A percentile compares a stretch with the other conserved stretches of the same genome.
Evolutionary conservation across 179 eudicot species (phyloP).

Genomic region (Patellifolia procumbens): DNA sequence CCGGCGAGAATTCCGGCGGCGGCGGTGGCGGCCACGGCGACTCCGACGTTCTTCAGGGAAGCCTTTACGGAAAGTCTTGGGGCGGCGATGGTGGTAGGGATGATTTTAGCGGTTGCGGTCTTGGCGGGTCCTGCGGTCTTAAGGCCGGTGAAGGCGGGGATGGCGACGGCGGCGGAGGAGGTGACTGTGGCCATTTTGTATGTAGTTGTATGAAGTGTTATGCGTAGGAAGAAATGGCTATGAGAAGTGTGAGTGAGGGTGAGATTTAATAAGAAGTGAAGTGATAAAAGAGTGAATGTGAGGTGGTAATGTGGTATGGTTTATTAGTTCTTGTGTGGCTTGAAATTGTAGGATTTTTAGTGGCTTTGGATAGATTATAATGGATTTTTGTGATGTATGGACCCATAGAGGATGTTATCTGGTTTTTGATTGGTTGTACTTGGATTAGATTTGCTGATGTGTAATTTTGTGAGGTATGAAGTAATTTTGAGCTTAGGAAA

Average conservation of each 20-base stretch:
- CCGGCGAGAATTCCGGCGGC: conserved; percentile 66
- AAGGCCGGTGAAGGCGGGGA: conserved; percentile 80
- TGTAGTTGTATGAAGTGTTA: too few relatives aligned
- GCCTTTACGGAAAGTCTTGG: conserved; percentile 59
- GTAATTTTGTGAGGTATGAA: conserved; percentile 23
- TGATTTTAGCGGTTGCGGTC: conserved; percentile 36
- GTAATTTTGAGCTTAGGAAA: too few relatives aligned
- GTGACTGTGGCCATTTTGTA: conserved; percentile 79
- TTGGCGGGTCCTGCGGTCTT: conserved; percentile 40
- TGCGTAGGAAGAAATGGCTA: conserved; percentile 12
- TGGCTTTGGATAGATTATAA: conserved; percentile 32
- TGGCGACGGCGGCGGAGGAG: conserved; percentile 65
- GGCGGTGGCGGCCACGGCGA: conserved; percentile 53
- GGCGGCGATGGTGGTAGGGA: conserved; percentile 26
- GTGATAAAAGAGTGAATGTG: conserved; percentile 15
- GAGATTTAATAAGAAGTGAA: conserved; percentile 31
- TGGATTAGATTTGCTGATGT: conserved; percentile 27
- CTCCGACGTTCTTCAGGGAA: conserved; percentile 63
- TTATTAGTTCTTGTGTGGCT: conserved; percentile 22
- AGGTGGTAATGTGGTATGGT: not conserved
- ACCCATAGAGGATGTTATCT: conserved; percentile 16
- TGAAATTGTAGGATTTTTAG: conserved; percentile 3
- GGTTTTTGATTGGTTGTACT: conserved; percentile 23
- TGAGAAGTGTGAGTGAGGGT: conserved; percentile 8
- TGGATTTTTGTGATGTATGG: conserved; percentile 14